A percentile compares a stretch with the other conserved stretches of the same genome.
These are phyloP conservation scores for Populus hybrid DNA, from an alignment of 441 rosid species.

Conservation along the genomic window DNA sequence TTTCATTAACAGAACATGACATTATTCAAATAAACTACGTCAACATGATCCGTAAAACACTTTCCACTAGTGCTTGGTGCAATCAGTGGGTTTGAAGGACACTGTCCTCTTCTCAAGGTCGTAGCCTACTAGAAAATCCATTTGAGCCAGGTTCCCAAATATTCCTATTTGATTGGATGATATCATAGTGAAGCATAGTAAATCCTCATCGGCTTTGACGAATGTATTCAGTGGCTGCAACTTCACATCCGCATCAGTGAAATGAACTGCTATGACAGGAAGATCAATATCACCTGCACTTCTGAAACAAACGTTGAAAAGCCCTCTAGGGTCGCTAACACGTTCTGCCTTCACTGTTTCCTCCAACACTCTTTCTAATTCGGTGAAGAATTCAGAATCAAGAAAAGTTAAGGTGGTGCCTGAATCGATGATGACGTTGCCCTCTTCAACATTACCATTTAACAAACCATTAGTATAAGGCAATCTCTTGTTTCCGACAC, in stretches of 20 bases:
- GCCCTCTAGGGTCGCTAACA: constrained; percentile 47
- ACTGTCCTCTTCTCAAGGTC: constrained; percentile 41
- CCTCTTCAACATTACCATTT: constrained; percentile 44
- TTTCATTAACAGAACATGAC: background rate
- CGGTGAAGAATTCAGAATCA: constrained; percentile 39
- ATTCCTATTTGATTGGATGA: constrained; percentile 37
- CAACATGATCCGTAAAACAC: background rate
- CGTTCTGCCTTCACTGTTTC: constrained; percentile 26
- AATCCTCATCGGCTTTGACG: constrained; percentile 29
- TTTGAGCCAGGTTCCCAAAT: constrained; percentile 54
- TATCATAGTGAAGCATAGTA: constrained; percentile 50
- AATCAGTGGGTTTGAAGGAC: constrained; percentile 54
- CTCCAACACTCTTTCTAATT: constrained; percentile 35
- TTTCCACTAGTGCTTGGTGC: constrained; percentile 27
- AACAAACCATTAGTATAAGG: constrained; percentile 38
- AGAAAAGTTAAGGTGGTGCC: constrained; percentile 78
- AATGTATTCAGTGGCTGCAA: constrained; percentile 65
- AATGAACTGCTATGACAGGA: constrained; percentile 71
- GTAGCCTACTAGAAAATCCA: constrained; percentile 50
- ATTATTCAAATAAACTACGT: background rate
- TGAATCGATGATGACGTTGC: constrained; percentile 70
- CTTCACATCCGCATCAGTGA: constrained; percentile 67
- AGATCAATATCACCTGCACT: constrained; percentile 49
- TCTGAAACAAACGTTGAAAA: constrained; percentile 68
- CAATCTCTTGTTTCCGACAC: constrained; percentile 59